Percentiles rank a stretch among this genome's conserved stretches.
Evolutionary conservation across 352 stramenopile genomes (phyloP).

Genomic region (Phytophthora ramorum): DNA sequence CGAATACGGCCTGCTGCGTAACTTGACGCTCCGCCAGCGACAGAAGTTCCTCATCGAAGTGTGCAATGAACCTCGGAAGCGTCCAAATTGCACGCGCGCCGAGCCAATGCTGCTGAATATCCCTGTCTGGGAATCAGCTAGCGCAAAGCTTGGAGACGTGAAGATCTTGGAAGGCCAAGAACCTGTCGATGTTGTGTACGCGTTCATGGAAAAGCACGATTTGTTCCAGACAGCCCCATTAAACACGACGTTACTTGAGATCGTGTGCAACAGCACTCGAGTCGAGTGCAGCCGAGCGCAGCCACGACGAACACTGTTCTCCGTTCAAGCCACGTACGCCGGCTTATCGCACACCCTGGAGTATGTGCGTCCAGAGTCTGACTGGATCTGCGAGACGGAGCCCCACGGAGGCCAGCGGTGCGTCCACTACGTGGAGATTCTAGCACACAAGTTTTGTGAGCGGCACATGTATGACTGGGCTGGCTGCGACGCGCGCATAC

Average conservation of each 20-base stretch:
- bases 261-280: conserved; percentile 79
- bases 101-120: conserved; percentile 79
- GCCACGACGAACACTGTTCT: conserved; percentile 78
- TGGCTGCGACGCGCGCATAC: conserved; percentile 58
- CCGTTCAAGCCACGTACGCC: conserved; percentile 78
- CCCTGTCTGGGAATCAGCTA: conserved; percentile 75
- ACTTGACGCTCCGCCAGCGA: conserved; percentile 69
- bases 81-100: conserved; percentile 79
- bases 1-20: conserved; percentile 74
- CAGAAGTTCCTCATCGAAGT: conserved; percentile 75
- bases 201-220: conserved; percentile 89
- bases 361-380: conserved; percentile 81
- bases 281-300: conserved; percentile 60
- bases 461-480: conserved; percentile 81
- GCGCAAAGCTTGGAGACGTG: conserved; percentile 76
- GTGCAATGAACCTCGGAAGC: conserved; percentile 65
- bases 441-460: conserved; percentile 66
- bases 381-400: conserved; percentile 73
- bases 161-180: conserved; percentile 83
- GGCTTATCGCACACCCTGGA: conserved; percentile 73
- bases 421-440: conserved; percentile 78
- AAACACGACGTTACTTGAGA: conserved; percentile 72
- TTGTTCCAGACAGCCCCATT: conserved; percentile 82
- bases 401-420: conserved; percentile 62
- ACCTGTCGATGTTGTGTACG: conserved; percentile 82